Evolutionary conservation across 139 green algal genomes (phyloP).

Genomic region (Tetraselmis striata): DNA sequence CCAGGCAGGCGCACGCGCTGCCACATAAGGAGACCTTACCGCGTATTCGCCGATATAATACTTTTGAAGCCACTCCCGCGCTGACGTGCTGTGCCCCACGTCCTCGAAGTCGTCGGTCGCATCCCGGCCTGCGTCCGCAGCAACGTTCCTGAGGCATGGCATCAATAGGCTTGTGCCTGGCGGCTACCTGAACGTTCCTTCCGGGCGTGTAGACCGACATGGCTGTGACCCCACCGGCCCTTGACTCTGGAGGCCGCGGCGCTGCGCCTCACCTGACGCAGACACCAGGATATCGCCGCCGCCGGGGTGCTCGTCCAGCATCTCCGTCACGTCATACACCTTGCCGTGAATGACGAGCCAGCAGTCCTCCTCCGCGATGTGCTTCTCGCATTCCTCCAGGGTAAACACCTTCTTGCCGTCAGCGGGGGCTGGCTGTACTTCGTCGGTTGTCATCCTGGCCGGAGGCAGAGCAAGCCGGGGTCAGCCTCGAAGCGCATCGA

Average conservation of each 20-base stretch:
- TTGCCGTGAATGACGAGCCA: constrained; percentile 54
- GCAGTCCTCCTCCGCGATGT: constrained; percentile 26
- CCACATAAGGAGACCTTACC: constrained; percentile 10
- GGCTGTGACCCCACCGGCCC: background rate
- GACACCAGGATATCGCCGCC: constrained; percentile 54
- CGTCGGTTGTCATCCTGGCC: too few species aligned
- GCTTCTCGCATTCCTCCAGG: constrained; percentile 30
- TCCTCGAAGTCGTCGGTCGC: constrained; percentile 63
- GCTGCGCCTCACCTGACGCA: constrained; percentile 24
- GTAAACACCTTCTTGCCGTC: constrained; percentile 15
- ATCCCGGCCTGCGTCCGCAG: constrained; percentile 35
- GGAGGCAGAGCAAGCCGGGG: too few species aligned
- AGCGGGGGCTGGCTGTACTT: background rate
- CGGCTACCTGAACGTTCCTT: too few species aligned
- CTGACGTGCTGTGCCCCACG: constrained; percentile 46
- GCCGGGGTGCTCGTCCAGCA: constrained; percentile 57
- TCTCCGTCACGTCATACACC: constrained; percentile 56
- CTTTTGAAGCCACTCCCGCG: constrained; percentile 38
- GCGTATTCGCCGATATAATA: constrained; percentile 44
- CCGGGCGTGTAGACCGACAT: background rate
- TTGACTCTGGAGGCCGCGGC: background rate
- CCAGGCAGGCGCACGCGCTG: background rate
- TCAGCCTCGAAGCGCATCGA: too few species aligned
- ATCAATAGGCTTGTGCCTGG: background rate
- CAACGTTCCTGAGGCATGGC: background rate